Percentiles rank a stretch among this genome's conserved stretches.
These are phyloP conservation scores for Corynespora cassiicola DNA, from an alignment of 2,329 filamentous ascomycete genomes.

Conservation along the genomic window DNA sequence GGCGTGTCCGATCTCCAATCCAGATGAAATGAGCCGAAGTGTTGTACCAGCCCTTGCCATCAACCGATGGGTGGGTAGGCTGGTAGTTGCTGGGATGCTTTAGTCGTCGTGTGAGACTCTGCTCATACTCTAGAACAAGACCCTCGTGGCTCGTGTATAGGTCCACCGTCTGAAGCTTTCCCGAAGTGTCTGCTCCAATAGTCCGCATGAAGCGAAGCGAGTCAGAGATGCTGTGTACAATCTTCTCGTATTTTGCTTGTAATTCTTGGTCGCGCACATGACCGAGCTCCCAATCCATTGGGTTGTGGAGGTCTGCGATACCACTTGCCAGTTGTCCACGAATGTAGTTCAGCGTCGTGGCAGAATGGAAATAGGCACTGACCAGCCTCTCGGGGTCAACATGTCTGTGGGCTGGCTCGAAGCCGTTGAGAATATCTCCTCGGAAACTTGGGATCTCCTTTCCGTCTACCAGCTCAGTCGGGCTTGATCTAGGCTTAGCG, in stretches of 20 bases:
- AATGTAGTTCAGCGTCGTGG: conserved; percentile 92
- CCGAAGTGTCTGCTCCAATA: conserved; percentile 85
- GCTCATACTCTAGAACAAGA: conserved; percentile 91
- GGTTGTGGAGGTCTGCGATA: conserved; percentile 91
- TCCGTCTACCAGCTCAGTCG: conserved; percentile 82
- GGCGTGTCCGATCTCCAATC: conserved; percentile 95
- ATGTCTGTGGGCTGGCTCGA: conserved; percentile 73
- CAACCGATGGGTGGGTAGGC: conserved; percentile 30
- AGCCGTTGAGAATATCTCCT: conserved; percentile 95
- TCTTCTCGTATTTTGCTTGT: conserved; percentile 83
- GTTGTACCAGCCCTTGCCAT: conserved; percentile 78
- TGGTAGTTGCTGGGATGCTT: conserved; percentile 64
- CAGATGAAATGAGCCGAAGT: conserved; percentile 97
- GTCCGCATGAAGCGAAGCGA: conserved; percentile 94
- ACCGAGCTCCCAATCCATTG: conserved; percentile 92
- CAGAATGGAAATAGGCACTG: conserved; percentile 93
- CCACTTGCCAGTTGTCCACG: conserved; percentile 83
- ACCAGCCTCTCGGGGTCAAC: conserved; percentile 87
- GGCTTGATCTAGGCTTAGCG: conserved; percentile 90
- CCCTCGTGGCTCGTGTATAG: conserved; percentile 96
- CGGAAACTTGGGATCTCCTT: conserved; percentile 87
- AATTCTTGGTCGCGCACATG: conserved; percentile 85
- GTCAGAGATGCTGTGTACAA: conserved; percentile 86
- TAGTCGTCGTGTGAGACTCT: conserved; percentile 79
- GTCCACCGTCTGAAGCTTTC: conserved; percentile 88